A percentile compares a stretch with the other conserved stretches of the same genome.
Conservation (phyloP, 306 rosid genomes). For the Prunus mongolica region DNA sequence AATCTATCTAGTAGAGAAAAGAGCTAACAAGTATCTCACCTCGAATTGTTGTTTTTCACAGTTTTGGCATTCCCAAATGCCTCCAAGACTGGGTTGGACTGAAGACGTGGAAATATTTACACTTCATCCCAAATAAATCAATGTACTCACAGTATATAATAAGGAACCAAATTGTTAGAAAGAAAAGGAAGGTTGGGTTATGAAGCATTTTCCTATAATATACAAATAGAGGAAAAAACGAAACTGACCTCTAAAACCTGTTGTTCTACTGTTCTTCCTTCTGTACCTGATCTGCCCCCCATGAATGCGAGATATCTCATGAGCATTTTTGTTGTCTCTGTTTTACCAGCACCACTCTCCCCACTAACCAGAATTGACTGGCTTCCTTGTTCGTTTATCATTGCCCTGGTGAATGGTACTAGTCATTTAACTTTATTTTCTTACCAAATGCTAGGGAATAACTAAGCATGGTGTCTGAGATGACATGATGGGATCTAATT, state of each 20-base stretch:
- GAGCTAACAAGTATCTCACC: conserved; percentile 37
- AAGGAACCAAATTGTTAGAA: background rate
- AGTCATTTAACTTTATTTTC: background rate
- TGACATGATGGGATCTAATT: background rate
- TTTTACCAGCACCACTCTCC: no score
- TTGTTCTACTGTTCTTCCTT: conserved; percentile 84
- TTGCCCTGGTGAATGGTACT: conserved; percentile 37
- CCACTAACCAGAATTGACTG: no score
- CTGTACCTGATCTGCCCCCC: conserved; percentile 75
- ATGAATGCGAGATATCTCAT: no score
- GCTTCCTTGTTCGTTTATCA: no score
- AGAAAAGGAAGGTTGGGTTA: no score
- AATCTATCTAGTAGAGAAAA: background rate
- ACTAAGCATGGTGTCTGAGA: background rate
- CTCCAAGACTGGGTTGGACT: conserved; percentile 92
- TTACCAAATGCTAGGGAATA: background rate
- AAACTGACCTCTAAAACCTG: conserved; percentile 87
- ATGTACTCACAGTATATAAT: background rate
- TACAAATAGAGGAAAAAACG: background rate
- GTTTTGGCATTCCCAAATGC: conserved; percentile 28
- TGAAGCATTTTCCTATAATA: background rate
- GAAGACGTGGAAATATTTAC: conserved; percentile 35
- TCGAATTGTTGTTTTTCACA: conserved; percentile 83
- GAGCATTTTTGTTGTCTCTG: no score
- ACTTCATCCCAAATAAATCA: background rate